These are phyloP conservation scores for Scheffersomyces lignosus DNA, from an alignment of 805 yeast genomes.

Conservation along the genomic window DNA sequence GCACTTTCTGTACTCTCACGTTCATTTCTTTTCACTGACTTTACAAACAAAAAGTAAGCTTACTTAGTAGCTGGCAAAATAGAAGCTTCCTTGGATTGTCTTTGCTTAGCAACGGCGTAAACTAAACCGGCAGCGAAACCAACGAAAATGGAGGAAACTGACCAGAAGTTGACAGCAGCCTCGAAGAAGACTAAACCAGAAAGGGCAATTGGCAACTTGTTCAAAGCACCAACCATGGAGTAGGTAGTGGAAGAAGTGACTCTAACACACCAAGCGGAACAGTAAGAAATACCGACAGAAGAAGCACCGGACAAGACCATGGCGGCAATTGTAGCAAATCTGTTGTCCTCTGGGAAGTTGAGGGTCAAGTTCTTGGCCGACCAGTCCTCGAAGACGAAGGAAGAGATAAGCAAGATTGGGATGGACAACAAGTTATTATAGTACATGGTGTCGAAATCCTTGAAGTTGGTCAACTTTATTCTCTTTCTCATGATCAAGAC, in stretches of 20 bases:
- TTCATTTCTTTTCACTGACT: too few species aligned
- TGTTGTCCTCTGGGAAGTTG: conserved; percentile 77
- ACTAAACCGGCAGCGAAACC: conserved; percentile 97
- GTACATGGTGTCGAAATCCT: conserved; percentile 97
- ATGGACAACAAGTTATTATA: conserved; percentile 93
- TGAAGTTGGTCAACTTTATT: conserved; percentile 94
- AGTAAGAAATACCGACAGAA: conserved; percentile 95
- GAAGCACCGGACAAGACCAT: conserved; percentile 93
- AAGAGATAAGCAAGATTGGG: conserved; percentile 78
- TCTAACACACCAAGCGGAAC: conserved; percentile 99
- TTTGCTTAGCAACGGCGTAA: conserved; percentile 93
- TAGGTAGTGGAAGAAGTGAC: conserved; percentile 98
- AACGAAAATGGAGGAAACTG: conserved; percentile 83
- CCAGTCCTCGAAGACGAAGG: conserved; percentile 91
- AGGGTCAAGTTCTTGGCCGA: conserved; percentile 67
- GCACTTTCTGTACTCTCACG: too few species aligned
- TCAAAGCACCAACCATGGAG: conserved; percentile 99
- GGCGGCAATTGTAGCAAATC: conserved; percentile 68
- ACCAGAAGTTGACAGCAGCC: conserved; percentile 90
- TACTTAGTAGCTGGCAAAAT: background rate
- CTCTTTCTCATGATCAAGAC: conserved; percentile 96
- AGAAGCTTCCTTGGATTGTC: conserved; percentile 57
- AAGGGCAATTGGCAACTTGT: conserved; percentile 95
- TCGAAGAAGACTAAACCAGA: conserved; percentile 94
- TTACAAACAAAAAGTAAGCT: too few species aligned